These are phyloP conservation scores for Jaltomata sinuosa DNA, from an alignment of 257 asterid species.

Conservation along the genomic window DNA sequence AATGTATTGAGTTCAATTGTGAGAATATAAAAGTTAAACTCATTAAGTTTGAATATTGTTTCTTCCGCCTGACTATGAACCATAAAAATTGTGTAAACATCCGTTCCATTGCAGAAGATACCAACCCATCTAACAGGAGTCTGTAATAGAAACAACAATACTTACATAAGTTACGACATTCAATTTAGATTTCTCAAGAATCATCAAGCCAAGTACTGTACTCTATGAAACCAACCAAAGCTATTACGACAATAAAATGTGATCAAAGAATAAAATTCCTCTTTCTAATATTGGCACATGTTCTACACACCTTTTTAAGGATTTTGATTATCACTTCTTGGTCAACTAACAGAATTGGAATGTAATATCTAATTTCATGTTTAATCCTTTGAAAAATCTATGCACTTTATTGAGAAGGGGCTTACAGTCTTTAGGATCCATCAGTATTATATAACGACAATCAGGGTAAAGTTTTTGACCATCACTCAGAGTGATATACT, in stretches of 20 bases:
- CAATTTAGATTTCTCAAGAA: not conserved
- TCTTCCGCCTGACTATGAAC: no score
- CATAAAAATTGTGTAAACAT: not conserved
- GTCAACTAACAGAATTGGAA: not conserved
- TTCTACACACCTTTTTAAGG: not conserved
- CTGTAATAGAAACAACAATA: not conserved
- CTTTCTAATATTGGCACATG: not conserved
- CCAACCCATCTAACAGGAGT: not conserved
- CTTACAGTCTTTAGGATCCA: not conserved
- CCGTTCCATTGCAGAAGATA: not conserved
- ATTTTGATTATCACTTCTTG: not conserved
- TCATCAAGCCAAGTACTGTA: not conserved
- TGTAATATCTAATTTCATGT: not conserved
- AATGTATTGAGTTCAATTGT: no score
- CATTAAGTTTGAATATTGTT: not conserved
- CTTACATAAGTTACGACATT: not conserved
- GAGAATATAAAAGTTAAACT: not conserved
- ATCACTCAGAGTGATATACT: not conserved
- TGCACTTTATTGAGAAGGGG: not conserved
- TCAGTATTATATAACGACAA: not conserved
- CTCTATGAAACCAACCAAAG: not conserved
- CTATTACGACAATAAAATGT: not conserved
- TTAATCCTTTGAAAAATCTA: not conserved
- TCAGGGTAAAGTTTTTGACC: not conserved
- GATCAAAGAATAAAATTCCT: not conserved